Percentiles rank a stretch among this genome's conserved stretches.
phyloP scores from a whole-genome alignment of 164 flowering plant genomes.

The Malania oleifera region DNA sequence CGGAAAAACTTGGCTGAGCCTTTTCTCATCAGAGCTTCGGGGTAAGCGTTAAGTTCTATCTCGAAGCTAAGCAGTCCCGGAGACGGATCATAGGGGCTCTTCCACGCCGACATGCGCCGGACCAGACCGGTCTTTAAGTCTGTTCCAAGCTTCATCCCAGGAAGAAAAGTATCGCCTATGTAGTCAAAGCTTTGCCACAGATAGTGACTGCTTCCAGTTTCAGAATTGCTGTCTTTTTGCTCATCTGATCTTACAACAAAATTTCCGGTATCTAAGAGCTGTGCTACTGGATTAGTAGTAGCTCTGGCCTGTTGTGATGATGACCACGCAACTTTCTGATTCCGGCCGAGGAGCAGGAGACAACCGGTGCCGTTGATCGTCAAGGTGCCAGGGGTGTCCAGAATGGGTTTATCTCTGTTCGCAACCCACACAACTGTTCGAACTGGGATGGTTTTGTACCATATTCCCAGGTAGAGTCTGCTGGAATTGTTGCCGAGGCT shows the following conservation, averaged over 20 bases:
- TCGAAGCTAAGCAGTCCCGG: not conserved
- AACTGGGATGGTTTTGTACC: not conserved
- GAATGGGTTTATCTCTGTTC: not conserved
- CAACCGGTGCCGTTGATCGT: not conserved
- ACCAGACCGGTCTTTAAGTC: not conserved
- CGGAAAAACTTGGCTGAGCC: not conserved
- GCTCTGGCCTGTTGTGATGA: not conserved
- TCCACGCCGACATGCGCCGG: not conserved
- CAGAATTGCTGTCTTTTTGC: not conserved
- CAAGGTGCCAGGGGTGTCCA: not conserved
- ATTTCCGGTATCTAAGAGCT: not conserved
- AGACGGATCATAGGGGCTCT: not conserved
- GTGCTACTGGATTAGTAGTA: not conserved
- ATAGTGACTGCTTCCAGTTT: no score
- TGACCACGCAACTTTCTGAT: not conserved
- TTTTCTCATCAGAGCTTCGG: not conserved
- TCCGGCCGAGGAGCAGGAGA: not conserved
- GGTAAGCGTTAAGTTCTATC: not conserved
- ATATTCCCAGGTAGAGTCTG: not conserved
- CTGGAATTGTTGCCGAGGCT: not conserved
- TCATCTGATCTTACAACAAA: not conserved
- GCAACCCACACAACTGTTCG: not conserved
- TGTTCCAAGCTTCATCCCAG: not conserved
- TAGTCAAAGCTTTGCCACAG: not conserved
- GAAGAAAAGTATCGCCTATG: not conserved